These are phyloP conservation scores for Nicotiana tomentosiformis DNA, from an alignment of 257 asterid species.

Conservation along the genomic window DNA sequence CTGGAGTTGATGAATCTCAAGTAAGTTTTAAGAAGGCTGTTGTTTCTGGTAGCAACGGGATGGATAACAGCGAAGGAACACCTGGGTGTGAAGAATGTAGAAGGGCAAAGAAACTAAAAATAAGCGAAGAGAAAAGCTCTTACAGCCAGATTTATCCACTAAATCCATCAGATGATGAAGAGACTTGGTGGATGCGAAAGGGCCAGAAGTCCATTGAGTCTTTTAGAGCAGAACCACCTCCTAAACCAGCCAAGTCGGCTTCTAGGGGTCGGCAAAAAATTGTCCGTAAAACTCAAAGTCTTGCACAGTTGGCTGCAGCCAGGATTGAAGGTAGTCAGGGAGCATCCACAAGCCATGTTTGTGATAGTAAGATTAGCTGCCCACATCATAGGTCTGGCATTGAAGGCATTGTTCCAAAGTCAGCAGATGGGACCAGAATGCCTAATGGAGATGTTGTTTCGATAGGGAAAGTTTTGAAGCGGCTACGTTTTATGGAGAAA, in stretches of 20 bases:
- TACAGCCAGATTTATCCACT: slow-evolving; percentile 32
- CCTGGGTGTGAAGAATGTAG: slow-evolving; percentile 96
- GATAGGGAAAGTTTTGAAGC: slow-evolving; percentile 64
- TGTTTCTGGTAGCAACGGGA: slow-evolving; percentile 34
- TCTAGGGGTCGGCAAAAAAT: slow-evolving; percentile 84
- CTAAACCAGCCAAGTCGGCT: slow-evolving; percentile 76
- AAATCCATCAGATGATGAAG: slow-evolving; percentile 65
- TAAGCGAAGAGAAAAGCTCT: slow-evolving; percentile 61
- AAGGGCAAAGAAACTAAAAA: slow-evolving; percentile 72
- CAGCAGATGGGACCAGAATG: slow-evolving; percentile 44
- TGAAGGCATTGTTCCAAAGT: slow-evolving; percentile 52
- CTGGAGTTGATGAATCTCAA: slow-evolving; percentile 53
- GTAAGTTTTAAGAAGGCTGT: slow-evolving; percentile 44
- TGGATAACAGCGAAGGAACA: slow-evolving; percentile 60
- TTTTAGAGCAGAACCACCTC: slow-evolving; percentile 71
- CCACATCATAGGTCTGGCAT: slow-evolving; percentile 64
- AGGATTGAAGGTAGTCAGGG: slow-evolving; percentile 99
- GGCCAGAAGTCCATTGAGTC: slow-evolving; percentile 65
- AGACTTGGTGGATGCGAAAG: slow-evolving; percentile 84
- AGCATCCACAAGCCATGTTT: slow-evolving; percentile 91
- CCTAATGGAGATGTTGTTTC: slow-evolving; percentile 55
- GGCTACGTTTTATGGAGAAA: slow-evolving; percentile 69
- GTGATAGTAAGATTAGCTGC: slow-evolving; percentile 78
- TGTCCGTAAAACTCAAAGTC: slow-evolving; percentile 91
- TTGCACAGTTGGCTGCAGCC: slow-evolving; percentile 91